These are phyloP conservation scores for Fomitopsis serialis DNA, from an alignment of 768 basidiomycete genomes.

Conservation along the genomic window DNA sequence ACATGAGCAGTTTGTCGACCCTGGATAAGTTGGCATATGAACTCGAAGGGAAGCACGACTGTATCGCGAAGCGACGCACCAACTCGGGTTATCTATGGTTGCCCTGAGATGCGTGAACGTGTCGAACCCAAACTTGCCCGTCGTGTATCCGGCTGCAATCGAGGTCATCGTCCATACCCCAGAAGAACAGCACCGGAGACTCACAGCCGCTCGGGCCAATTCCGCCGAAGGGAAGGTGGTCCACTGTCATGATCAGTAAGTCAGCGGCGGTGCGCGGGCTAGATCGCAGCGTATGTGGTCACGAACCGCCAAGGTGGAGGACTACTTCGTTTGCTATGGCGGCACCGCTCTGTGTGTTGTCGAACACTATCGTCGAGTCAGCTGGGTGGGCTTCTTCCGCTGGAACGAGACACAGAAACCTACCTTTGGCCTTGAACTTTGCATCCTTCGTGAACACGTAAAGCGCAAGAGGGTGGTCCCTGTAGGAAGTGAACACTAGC, in stretches of 20 bases:
- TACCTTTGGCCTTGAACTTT: conserved; percentile 55
- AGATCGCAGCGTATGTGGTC: neutral
- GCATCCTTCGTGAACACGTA: conserved; percentile 67
- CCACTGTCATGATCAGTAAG: conserved; percentile 27
- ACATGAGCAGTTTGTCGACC: conserved; percentile 27
- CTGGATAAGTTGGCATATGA: conserved; percentile 10
- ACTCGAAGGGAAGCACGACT: neutral
- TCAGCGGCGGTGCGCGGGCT: neutral
- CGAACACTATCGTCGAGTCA: conserved; percentile 35
- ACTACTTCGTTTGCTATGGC: conserved; percentile 51
- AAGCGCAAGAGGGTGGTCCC: conserved; percentile 66
- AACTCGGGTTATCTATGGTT: conserved; percentile 39
- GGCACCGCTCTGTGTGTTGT: conserved; percentile 64
- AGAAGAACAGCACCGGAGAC: conserved; percentile 19
- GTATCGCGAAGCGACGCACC: conserved; percentile 19
- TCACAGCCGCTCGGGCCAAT: conserved; percentile 67
- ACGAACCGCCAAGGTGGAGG: conserved; percentile 7
- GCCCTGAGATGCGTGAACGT: conserved; percentile 72
- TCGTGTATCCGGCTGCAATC: conserved; percentile 57
- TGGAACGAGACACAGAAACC: neutral
- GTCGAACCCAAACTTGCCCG: conserved; percentile 72
- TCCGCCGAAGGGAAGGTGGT: conserved; percentile 72
- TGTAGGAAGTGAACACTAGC: conserved; percentile 16
- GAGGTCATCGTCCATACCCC: neutral
- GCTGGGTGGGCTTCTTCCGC: neutral